These are phyloP conservation scores for Limonium bicolor DNA, from an alignment of 148 eudicot genomes.

Conservation along the genomic window DNA sequence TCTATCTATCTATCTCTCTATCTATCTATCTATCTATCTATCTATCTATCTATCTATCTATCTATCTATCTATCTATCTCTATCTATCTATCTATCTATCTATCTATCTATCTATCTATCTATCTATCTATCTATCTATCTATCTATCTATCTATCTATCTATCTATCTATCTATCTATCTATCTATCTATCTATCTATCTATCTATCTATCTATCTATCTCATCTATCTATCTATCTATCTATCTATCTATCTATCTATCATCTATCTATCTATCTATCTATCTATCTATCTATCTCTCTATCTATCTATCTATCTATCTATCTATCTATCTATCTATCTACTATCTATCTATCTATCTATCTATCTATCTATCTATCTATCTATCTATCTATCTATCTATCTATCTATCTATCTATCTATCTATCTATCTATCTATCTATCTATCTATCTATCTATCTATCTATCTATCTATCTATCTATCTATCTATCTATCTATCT, in stretches of 20 bases:
- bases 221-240: background rate
- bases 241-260: background rate
- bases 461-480: background rate
- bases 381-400: background rate
- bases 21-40: background rate
- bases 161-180: background rate
- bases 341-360: background rate
- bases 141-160: background rate
- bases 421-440: background rate
- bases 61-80: background rate
- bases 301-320: background rate
- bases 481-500: background rate
- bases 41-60: background rate
- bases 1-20: background rate
- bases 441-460: background rate
- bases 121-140: background rate
- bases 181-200: background rate
- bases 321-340: background rate
- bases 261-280: background rate
- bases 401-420: background rate
- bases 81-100: background rate
- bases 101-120: background rate
- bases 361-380: background rate
- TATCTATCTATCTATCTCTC: background rate
- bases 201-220: background rate